Conservation (phyloP, 2,329 filamentous ascomycete genomes). For the Leptoxyphium fumago region DNA sequence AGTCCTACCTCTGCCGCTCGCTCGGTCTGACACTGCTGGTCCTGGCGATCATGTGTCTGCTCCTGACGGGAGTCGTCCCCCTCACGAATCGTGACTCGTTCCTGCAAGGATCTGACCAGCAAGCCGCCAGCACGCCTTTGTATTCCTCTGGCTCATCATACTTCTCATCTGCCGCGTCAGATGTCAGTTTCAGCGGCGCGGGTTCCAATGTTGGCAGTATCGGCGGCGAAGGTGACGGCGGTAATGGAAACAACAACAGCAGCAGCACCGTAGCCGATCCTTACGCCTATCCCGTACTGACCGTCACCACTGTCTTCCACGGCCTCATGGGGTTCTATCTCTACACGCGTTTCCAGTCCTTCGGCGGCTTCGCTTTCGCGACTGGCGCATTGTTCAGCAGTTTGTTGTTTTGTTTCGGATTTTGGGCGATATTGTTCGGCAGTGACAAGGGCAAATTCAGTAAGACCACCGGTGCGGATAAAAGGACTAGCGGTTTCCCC, state of each 20-base stretch:
- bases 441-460: conserved; percentile 41
- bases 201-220: background rate
- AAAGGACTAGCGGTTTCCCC: conserved; percentile 50
- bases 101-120: background rate
- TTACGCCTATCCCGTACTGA: conserved; percentile 47
- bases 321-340: conserved; percentile 46
- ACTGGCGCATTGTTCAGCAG: conserved; percentile 45
- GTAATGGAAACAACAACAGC: conserved; percentile 2
- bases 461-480: conserved; percentile 50
- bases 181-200: conserved; percentile 4
- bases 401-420: conserved; percentile 44
- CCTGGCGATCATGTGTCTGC: conserved; percentile 47
- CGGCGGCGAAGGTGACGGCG: conserved; percentile 1
- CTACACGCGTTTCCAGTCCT: conserved; percentile 49
- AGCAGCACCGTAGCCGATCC: conserved; percentile 2
- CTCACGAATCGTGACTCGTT: conserved; percentile 25
- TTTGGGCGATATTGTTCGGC: conserved; percentile 50
- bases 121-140: background rate
- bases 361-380: conserved; percentile 38
- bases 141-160: too few relatives aligned
- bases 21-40: conserved; percentile 54
- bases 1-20: conserved; percentile 59
- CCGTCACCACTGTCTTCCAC: conserved; percentile 55
- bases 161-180: background rate
- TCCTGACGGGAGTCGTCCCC: conserved; percentile 58